Percentiles rank a stretch among this genome's conserved stretches.
These are phyloP conservation scores for Pyrenula aspistea DNA, from an alignment of 495 filamentous ascomycete species.

Conservation along the genomic window DNA sequence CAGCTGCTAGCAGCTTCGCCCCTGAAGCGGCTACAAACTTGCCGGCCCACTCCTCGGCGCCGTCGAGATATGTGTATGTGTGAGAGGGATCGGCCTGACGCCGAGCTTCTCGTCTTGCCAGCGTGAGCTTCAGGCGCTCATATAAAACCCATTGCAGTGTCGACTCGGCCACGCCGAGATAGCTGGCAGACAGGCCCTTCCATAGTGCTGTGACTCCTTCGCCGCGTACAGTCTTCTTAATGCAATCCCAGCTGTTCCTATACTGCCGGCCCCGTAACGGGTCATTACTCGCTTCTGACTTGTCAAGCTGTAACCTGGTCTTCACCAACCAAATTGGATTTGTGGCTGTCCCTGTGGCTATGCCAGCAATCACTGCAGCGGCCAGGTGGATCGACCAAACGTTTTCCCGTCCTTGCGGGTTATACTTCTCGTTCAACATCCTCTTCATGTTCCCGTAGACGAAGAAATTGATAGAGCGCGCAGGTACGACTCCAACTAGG, in stretches of 20 bases:
- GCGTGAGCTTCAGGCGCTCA: conserved; percentile 40
- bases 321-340: conserved; percentile 52
- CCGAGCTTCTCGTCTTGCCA: conserved; percentile 27
- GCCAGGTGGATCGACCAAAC: conserved; percentile 35
- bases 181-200: conserved; percentile 40
- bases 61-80: conserved; percentile 27
- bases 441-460: conserved; percentile 47
- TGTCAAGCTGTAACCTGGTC: conserved; percentile 46
- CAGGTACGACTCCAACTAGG: conserved; percentile 44
- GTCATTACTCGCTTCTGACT: conserved; percentile 28
- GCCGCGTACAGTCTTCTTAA: conserved; percentile 36
- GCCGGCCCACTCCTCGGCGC: conserved; percentile 33
- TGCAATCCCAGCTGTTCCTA: conserved; percentile 41
- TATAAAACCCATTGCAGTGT: conserved; percentile 48
- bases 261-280: conserved; percentile 30
- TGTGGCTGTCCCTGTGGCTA: conserved; percentile 47
- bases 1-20: conserved; percentile 43
- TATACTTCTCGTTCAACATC: conserved; percentile 32
- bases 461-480: conserved; percentile 46
- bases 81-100: conserved; percentile 15
- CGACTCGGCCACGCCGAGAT: conserved; percentile 43
- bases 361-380: conserved; percentile 39
- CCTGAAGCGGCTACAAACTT: conserved; percentile 36
- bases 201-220: conserved; percentile 44
- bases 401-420: conserved; percentile 26